Conservation (phyloP, 192 early-diverging fungal species). For the Backusella sp. region DNA sequence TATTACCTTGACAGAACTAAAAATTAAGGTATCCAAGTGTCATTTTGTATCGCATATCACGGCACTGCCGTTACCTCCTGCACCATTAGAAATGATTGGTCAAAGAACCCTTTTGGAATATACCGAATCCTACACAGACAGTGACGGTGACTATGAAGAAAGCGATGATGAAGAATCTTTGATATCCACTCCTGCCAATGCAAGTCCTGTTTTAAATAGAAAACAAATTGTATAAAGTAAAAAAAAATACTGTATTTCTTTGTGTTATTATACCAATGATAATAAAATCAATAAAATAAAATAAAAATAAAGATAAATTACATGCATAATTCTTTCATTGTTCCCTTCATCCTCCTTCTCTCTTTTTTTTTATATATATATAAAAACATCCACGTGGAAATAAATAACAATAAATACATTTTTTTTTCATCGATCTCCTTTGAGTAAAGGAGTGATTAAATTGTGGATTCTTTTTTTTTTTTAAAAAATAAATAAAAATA, state of each 20-base stretch:
- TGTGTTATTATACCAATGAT: background rate
- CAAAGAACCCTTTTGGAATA: background rate
- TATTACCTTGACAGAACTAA: conserved; percentile 40
- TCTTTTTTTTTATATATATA: background rate
- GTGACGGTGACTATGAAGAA: background rate
- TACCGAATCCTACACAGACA: background rate
- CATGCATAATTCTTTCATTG: background rate
- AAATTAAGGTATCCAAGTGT: conserved; percentile 15
- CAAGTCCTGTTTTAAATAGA: conserved; percentile 13
- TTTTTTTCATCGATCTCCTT: background rate
- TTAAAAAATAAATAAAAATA: background rate
- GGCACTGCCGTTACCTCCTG: background rate
- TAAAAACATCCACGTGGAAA: background rate
- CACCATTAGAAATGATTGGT: background rate
- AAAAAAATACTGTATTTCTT: background rate
- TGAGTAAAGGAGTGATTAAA: background rate
- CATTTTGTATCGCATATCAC: background rate
- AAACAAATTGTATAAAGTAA: background rate
- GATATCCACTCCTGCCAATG: background rate
- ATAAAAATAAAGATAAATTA: background rate
- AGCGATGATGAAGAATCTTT: background rate
- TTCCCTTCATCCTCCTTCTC: background rate
- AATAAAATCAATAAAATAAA: background rate
- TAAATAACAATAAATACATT: background rate
- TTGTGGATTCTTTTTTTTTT: background rate